Conservation (phyloP, 805 yeast genomes). For the Crinitomyces ghanaensis region DNA sequence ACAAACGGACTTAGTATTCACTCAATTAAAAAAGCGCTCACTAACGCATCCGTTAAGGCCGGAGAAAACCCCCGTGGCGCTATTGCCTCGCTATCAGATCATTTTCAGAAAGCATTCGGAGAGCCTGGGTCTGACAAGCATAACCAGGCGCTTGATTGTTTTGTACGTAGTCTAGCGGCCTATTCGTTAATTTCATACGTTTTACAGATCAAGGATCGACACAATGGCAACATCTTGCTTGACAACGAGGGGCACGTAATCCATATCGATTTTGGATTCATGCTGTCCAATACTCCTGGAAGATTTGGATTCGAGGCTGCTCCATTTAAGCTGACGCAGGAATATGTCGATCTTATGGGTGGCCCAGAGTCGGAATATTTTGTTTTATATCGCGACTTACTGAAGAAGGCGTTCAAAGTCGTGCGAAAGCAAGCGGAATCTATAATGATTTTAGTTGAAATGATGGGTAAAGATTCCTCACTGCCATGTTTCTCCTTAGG, state of each 20-base stretch:
- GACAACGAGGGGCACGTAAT: conserved; percentile 92
- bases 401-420: conserved; percentile 64
- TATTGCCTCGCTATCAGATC: conserved; percentile 65
- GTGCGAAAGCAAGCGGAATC: conserved; percentile 65
- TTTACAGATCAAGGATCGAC: conserved; percentile 92
- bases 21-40: conserved; percentile 84
- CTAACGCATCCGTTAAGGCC: conserved; percentile 54
- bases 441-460: conserved; percentile 70
- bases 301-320: conserved; percentile 96
- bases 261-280: conserved; percentile 84
- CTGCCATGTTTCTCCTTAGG: conserved; percentile 91
- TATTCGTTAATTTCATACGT: conserved; percentile 85
- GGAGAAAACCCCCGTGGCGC: conserved; percentile 63
- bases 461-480: conserved; percentile 85
- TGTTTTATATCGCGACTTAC: conserved; percentile 45
- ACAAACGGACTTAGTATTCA: conserved; percentile 91
- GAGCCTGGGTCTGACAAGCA: conserved; percentile 31
- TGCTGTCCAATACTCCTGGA: conserved; percentile 91
- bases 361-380: conserved; percentile 58
- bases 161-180: conserved; percentile 82
- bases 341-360: conserved; percentile 80
- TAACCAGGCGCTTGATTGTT: conserved; percentile 70
- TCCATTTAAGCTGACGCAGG: conserved; percentile 85
- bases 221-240: conserved; percentile 95
- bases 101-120: conserved; percentile 70